Evolutionary conservation across 306 rosid species (phyloP), one percentile per base, ranked within the genome.

Genomic region (Abrus precatorius): DNA sequence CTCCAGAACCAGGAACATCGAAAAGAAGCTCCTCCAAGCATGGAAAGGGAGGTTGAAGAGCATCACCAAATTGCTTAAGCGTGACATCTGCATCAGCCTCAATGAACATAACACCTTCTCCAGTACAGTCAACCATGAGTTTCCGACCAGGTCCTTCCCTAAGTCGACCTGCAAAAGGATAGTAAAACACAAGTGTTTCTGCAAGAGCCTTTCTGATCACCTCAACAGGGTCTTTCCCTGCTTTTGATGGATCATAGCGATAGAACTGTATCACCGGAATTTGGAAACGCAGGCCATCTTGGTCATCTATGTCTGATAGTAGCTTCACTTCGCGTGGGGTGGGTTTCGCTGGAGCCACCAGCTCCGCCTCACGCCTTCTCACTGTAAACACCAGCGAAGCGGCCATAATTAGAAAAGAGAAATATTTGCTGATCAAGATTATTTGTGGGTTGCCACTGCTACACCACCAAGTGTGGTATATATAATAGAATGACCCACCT

Each of bases 241-340:
- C 41, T 72, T 47, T 29, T 2, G 70, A 56, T 30, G 80, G 68
- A 9, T 84, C 47, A 5, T 57, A 20, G 3, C 75, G 55, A 1
- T 84, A 84, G 20, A 84, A 84, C 3, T 84, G 87, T 4, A 84
- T 79, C 40, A 84, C 84, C 0, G 87, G 87, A 59, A 84, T 79
- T 41, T 84, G 87, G 30, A 84, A 84, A 43, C 87, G 80, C 5
- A 84, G 44, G 0, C 87, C 68, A 0, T 84, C 87, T 79, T 84
- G 87, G 77, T 84, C 87, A 27, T 84, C 87, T n/a, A 84, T 84
- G 73, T 84, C 87, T 36, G 87, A 84, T 2, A 84, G 87, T 1
- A 10, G 68, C 45, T 78, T 84, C 7, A 74, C 47, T 79, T 84
- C 87, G 3, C 45, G 80, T 4, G 80, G 84, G 1, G 87, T 84